A percentile compares a stretch with the other conserved stretches of the same genome.
Evolutionary conservation across 495 filamentous ascomycete genomes (phyloP).

Genomic region (Aspergillus olivimuriae): DNA sequence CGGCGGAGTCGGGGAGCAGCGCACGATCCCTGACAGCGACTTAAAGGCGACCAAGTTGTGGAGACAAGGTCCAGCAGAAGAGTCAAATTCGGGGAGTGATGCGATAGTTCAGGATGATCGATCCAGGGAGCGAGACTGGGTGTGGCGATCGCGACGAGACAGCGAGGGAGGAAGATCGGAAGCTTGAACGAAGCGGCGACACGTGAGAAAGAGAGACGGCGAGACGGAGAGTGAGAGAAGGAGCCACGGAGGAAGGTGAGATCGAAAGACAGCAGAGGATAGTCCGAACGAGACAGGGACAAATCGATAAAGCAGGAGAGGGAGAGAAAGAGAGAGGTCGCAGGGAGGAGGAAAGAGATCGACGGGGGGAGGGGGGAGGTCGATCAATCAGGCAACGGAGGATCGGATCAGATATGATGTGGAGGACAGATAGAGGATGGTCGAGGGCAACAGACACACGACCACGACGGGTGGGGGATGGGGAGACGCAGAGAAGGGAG

Average conservation of each 20-base stretch:
- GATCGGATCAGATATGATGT: conserved; percentile 23
- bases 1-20: conserved; percentile 13
- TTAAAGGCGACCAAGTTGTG: not conserved
- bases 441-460: too few species aligned
- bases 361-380: conserved; percentile 7
- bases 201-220: too few species aligned
- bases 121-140: not conserved
- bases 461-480: too few species aligned
- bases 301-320: not conserved
- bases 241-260: not conserved
- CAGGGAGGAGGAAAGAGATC: conserved; percentile 9
- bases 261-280: too few species aligned
- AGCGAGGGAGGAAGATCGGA: not conserved
- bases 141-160: not conserved
- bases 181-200: not conserved
- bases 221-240: not conserved
- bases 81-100: not conserved
- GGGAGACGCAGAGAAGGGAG: too few species aligned
- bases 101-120: not conserved
- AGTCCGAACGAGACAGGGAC: not conserved
- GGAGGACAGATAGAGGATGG: conserved; percentile 1
- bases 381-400: conserved; percentile 16
- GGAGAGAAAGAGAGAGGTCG: conserved; percentile 1
- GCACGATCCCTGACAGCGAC: conserved; percentile 11
- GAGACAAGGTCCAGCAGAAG: conserved; percentile 1